Evolutionary conservation across 768 basidiomycete species (phyloP).

Genomic region (Suillus clintonianus): DNA sequence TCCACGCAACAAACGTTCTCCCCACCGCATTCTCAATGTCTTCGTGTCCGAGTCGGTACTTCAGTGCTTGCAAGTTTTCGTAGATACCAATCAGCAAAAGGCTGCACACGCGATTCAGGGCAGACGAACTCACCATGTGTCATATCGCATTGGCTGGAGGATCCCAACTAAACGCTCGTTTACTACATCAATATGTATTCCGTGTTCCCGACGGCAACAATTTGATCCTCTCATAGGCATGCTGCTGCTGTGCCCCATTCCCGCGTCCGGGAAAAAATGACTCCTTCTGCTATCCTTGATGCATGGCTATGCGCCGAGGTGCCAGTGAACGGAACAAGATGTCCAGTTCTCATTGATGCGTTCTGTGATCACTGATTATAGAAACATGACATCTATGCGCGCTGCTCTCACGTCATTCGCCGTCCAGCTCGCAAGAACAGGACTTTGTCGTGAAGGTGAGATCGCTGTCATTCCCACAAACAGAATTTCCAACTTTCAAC

Average conservation of each 20-base stretch:
- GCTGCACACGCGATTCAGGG: not conserved
- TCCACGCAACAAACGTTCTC: not conserved
- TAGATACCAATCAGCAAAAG: not conserved
- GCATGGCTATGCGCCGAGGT: slow-evolving; percentile 11
- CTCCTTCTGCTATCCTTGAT: not conserved
- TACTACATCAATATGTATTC: not conserved
- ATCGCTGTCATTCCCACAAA: not conserved
- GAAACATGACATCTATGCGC: slow-evolving; percentile 20
- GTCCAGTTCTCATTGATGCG: slow-evolving; percentile 10
- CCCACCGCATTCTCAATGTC: not conserved
- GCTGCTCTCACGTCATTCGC: slow-evolving; percentile 34
- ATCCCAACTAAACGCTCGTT: not conserved
- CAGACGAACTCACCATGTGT: not conserved
- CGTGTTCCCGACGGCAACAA: not conserved
- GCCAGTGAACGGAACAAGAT: not conserved
- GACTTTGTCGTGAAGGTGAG: not conserved
- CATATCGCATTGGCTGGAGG: not conserved
- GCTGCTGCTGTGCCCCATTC: not conserved
- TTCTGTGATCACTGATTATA: slow-evolving; percentile 10
- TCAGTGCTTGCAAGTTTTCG: not conserved
- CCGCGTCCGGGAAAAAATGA: not conserved
- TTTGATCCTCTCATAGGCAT: not conserved
- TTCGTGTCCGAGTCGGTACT: not conserved
- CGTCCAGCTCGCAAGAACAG: slow-evolving; percentile 17
- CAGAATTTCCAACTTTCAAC: not conserved